Conservation (phyloP, 768 basidiomycete genomes). For the Boletus pseudo-olivaceus region DNA sequence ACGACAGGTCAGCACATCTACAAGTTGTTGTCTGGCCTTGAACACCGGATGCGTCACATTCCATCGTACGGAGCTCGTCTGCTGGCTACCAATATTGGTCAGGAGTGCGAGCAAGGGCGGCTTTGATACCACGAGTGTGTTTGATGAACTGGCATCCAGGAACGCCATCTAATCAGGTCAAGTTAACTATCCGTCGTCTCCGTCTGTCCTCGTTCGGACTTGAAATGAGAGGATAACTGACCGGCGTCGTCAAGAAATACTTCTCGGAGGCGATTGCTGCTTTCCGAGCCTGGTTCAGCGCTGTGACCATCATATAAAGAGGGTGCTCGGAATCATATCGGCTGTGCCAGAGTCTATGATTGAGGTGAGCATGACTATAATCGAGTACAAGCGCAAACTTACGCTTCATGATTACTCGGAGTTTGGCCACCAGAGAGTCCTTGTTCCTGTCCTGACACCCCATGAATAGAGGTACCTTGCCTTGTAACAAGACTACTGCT, state of each 20-base stretch:
- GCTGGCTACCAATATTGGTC: constrained; percentile 48
- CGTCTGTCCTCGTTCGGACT: neutral
- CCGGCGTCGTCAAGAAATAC: constrained; percentile 46
- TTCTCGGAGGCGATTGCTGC: constrained; percentile 42
- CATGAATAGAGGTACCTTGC: neutral
- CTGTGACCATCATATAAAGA: constrained; percentile 42
- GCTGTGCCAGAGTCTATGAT: constrained; percentile 56
- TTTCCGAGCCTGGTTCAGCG: constrained; percentile 53
- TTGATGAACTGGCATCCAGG: constrained; percentile 35
- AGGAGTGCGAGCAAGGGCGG: constrained; percentile 53
- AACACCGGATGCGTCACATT: constrained; percentile 41
- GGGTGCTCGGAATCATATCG: constrained; percentile 50
- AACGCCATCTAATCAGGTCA: constrained; percentile 42
- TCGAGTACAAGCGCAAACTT: constrained; percentile 2
- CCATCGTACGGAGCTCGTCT: constrained; percentile 38
- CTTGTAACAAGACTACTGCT: neutral
- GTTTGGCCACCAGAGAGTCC: constrained; percentile 42
- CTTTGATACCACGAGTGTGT: constrained; percentile 49
- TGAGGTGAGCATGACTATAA: constrained; percentile 2
- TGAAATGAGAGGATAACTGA: constrained; percentile 21
- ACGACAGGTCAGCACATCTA: constrained; percentile 53
- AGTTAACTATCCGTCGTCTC: neutral
- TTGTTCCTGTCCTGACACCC: constrained; percentile 44
- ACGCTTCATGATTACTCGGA: constrained; percentile 53
- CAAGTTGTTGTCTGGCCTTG: constrained; percentile 38